These are phyloP conservation scores for Botrytis fabae DNA, from an alignment of 2,329 filamentous ascomycete genomes.

Conservation along the genomic window DNA sequence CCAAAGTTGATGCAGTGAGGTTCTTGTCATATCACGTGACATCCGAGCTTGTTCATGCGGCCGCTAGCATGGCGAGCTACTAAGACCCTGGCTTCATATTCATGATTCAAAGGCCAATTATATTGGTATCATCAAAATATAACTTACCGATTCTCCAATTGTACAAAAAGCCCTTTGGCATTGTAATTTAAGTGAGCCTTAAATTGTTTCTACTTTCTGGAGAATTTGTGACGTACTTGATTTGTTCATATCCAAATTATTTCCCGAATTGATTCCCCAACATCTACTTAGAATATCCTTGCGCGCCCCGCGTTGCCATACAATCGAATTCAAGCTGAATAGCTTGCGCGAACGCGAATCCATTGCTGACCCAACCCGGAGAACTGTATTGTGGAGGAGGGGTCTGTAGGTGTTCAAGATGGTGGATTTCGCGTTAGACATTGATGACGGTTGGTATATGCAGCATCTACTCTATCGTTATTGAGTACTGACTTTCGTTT, in stretches of 20 bases:
- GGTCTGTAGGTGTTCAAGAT: conserved; percentile 30
- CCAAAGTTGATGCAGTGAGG: background rate
- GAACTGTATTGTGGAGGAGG: background rate
- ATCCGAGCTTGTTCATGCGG: background rate
- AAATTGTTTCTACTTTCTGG: background rate
- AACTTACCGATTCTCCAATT: background rate
- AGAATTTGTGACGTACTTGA: background rate
- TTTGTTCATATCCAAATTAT: background rate
- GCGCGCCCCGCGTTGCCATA: conserved; percentile 6
- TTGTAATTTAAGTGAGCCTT: background rate
- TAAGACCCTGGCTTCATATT: background rate
- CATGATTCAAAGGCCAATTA: background rate
- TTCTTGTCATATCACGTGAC: background rate
- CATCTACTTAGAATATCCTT: conserved; percentile 1
- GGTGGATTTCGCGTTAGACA: conserved; percentile 38
- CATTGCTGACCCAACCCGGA: background rate
- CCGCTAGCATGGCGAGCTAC: background rate
- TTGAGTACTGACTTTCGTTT: conserved; percentile 16
- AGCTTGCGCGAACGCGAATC: conserved; percentile 12
- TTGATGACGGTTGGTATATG: conserved; percentile 39
- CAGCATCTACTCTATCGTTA: background rate
- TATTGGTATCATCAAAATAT: background rate
- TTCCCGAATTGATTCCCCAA: background rate
- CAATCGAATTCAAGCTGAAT: background rate
- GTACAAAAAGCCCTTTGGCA: background rate